Base-by-base conservation (phyloP, 352 stramenopile genomes). In the Peronospora tabacina region DNA sequence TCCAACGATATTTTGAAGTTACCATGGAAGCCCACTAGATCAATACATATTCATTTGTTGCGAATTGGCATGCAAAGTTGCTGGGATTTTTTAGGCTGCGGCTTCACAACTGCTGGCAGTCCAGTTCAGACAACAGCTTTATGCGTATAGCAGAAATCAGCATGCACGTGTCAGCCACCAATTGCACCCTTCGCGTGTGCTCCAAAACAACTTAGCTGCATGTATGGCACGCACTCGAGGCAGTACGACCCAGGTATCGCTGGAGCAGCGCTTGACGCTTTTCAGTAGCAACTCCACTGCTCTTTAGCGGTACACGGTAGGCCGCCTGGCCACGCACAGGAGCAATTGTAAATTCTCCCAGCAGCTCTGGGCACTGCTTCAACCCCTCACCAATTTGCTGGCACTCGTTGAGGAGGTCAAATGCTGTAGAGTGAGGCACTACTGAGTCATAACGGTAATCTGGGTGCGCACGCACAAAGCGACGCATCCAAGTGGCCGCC, bases 391-490 rank as follows among this genome's bases (percentile, higher is more conserved):
- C 96, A 48, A 99, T 98, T 45, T 97, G 90, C 61, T 96, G 91
- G 69, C 95, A 98, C 38, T 94, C 86, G 17, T 85, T 72, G 49
- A 99, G 71, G 28, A 99, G 72, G 56, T 99, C 96, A 63, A 96
- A 94, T 7, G 81, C 82, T 11, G 91, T 91, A 7, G 71, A 73
- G n/a, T 75, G 75, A 36, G 76, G 69, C 45, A 91, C 77, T 48
- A 87, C 74, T 49, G 94, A 98, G 70, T 98, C 96, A 50, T 97
- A 79, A 28, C 80, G 81, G 76, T 99, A 99, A 56, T 95, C 90
- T 7, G 91, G 83, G 60, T 99, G 96, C 15, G 70, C 76, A 33
- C 73, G 64, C 19, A 99, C 91, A 68, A 97, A 99, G 44, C 95
- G 88, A 44, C 96, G 79, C 65, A 98, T 97, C 93, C 93, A 99